These are phyloP conservation scores for Linum tenue DNA, from an alignment of 345 rosid genomes.

Conservation along the genomic window DNA sequence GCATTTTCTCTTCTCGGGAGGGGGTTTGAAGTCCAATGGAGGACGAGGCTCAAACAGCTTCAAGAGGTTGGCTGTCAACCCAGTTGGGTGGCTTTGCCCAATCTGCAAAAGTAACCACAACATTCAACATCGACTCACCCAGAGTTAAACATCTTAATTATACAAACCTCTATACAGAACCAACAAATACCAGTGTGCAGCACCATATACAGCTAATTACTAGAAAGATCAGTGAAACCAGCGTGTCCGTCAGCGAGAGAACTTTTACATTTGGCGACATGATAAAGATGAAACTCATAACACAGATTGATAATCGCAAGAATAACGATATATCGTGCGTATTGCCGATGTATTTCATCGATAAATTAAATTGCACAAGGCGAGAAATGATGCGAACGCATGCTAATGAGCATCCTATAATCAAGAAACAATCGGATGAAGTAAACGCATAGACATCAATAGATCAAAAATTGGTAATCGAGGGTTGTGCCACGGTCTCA, in stretches of 20 bases:
- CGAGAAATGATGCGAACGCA: background rate
- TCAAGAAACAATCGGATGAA: background rate
- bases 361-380: background rate
- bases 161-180: background rate
- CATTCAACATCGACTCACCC: background rate
- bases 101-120: conserved; percentile 45
- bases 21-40: conserved; percentile 76
- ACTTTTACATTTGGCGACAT: too few species aligned
- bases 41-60: conserved; percentile 91
- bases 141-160: background rate
- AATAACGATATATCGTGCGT: too few species aligned
- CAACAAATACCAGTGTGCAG: too few species aligned
- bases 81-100: conserved; percentile 96
- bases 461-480: background rate
- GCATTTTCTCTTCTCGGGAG: conserved; percentile 88
- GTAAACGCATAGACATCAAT: background rate
- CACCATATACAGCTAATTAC: too few species aligned
- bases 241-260: too few species aligned
- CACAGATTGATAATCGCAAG: background rate
- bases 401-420: background rate
- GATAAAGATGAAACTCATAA: too few species aligned
- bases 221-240: too few species aligned
- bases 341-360: background rate
- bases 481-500: background rate
- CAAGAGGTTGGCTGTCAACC: conserved; percentile 72